phyloP scores from a whole-genome alignment of 1,284 basidiomycete species.

The Naganishia liquefaciens region DNA sequence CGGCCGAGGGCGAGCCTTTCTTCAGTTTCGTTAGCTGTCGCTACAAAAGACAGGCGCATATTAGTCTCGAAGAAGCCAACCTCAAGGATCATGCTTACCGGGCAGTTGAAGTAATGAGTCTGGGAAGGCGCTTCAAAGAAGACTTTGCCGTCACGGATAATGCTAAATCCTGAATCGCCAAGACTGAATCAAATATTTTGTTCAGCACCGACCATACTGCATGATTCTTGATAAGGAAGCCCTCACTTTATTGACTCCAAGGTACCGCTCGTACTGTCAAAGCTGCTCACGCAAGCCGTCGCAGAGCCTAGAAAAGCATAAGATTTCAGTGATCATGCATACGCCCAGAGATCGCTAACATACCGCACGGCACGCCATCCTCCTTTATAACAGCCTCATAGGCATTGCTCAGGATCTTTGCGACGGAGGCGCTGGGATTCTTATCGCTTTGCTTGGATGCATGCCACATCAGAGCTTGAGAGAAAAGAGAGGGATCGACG shows the following conservation, averaged over 20 bases:
- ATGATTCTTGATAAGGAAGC: background rate
- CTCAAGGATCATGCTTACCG: conserved; percentile 39
- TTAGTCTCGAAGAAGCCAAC: too few species aligned
- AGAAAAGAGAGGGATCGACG: conserved; percentile 59
- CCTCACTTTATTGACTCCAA: conserved; percentile 57
- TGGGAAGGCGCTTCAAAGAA: conserved; percentile 45
- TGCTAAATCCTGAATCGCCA: conserved; percentile 53
- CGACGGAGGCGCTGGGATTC: conserved; percentile 41
- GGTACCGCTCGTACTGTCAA: conserved; percentile 53
- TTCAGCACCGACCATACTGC: background rate
- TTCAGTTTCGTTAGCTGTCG: conserved; percentile 48
- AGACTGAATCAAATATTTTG: conserved; percentile 39
- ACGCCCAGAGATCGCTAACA: background rate
- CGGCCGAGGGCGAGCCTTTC: conserved; percentile 34
- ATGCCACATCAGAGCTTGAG: conserved; percentile 57
- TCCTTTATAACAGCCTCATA: conserved; percentile 56
- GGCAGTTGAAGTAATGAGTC: conserved; percentile 56
- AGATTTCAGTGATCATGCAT: background rate
- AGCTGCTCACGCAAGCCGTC: conserved; percentile 55
- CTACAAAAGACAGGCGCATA: too few species aligned
- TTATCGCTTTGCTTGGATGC: conserved; percentile 44
- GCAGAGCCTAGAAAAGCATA: conserved; percentile 51
- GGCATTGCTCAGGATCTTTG: conserved; percentile 53
- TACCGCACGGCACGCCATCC: conserved; percentile 52
- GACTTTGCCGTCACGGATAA: conserved; percentile 47